Conservation (phyloP, 805 yeast genomes). For the Candida stauntonica region DNA sequence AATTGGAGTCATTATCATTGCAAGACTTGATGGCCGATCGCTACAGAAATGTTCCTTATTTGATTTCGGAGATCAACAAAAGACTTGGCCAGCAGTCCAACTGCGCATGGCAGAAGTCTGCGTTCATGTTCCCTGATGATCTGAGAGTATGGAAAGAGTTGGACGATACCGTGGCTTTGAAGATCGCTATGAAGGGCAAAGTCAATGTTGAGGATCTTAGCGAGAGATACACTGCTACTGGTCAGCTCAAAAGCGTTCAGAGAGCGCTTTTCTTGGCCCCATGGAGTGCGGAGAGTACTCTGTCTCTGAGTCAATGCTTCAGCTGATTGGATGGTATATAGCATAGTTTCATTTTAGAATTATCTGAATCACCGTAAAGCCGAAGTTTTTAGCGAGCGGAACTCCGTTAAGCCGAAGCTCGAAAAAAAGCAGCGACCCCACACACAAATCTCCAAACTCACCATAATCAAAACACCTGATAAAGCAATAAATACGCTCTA, state of each 20-base stretch:
- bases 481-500: neutral
- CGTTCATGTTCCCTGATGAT: constrained; percentile 71
- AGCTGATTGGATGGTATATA: no score
- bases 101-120: constrained; percentile 60
- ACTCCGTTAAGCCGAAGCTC: neutral
- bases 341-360: no score
- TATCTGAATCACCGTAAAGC: no score
- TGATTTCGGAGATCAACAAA: constrained; percentile 48
- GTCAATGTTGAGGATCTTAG: constrained; percentile 50
- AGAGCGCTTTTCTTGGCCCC: constrained; percentile 67
- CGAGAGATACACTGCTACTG: constrained; percentile 43
- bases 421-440: no score
- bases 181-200: constrained; percentile 51
- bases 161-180: constrained; percentile 49
- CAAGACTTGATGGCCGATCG: constrained; percentile 46
- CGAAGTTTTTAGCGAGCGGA: neutral
- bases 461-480: neutral
- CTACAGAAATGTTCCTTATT: constrained; percentile 50
- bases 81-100: constrained; percentile 30
- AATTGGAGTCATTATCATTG: constrained; percentile 50
- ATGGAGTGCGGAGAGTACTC: constrained; percentile 32
- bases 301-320: neutral
- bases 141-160: constrained; percentile 66
- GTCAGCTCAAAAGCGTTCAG: constrained; percentile 52
- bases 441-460: no score